A percentile compares a stretch with the other conserved stretches of the same genome.
phyloP scores from a whole-genome alignment of 2,329 filamentous ascomycete genomes.

The Xylariaceae sp. region DNA sequence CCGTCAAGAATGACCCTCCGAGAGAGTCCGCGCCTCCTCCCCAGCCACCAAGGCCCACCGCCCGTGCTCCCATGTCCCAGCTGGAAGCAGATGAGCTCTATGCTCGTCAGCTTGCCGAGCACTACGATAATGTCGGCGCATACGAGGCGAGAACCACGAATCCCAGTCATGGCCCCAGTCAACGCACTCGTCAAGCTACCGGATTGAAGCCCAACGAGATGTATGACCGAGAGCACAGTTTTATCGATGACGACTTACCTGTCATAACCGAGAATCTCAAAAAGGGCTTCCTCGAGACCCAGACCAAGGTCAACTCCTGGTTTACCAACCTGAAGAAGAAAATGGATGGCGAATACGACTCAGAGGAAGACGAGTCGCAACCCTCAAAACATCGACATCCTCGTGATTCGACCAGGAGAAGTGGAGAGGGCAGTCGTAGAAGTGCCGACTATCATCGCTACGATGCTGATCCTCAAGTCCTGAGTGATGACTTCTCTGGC shows the following conservation, averaged over 20 bases:
- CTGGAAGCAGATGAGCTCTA: slow-evolving; percentile 88
- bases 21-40: slow-evolving; percentile 62
- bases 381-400: slow-evolving; percentile 30
- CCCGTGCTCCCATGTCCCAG: slow-evolving; percentile 65
- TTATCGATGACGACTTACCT: slow-evolving; percentile 93
- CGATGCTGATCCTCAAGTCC: slow-evolving; percentile 86
- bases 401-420: slow-evolving; percentile 38
- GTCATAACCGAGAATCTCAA: slow-evolving; percentile 88
- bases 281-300: slow-evolving; percentile 92
- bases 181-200: slow-evolving; percentile 46
- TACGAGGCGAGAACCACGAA: slow-evolving; percentile 56
- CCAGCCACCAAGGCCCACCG: slow-evolving; percentile 73
- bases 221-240: slow-evolving; percentile 75
- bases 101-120: slow-evolving; percentile 86
- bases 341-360: slow-evolving; percentile 82
- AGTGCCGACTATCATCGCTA: slow-evolving; percentile 90
- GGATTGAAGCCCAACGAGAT: slow-evolving; percentile 53
- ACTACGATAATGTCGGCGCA: slow-evolving; percentile 66
- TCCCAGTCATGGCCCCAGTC: slow-evolving; percentile 30
- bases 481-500: slow-evolving; percentile 82
- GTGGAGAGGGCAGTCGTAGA: slow-evolving; percentile 60
- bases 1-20: slow-evolving; percentile 50
- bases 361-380: slow-evolving; percentile 56
- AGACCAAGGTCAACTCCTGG: slow-evolving; percentile 89
- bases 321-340: slow-evolving; percentile 88